Evolutionary conservation across 306 rosid species (phyloP).

Genomic region (Acmispon strigosus): DNA sequence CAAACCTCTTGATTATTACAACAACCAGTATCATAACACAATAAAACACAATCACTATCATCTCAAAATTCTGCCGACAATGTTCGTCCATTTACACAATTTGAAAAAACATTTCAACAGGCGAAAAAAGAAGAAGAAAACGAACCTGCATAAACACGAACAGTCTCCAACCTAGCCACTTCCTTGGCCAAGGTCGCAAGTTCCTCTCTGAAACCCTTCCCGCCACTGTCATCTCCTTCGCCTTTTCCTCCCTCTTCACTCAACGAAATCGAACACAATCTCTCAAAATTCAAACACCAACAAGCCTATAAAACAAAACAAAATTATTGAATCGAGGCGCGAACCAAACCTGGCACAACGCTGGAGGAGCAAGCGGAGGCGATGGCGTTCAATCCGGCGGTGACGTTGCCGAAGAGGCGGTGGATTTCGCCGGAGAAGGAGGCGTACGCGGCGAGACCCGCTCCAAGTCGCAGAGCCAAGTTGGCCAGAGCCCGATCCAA

Average conservation of each 20-base stretch:
- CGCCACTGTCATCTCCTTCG: slow-evolving; percentile 32
- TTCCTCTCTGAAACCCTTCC: slow-evolving; percentile 68
- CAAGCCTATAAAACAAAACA: not conserved
- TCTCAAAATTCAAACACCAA: not conserved
- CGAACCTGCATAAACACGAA: slow-evolving; percentile 79
- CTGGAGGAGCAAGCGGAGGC: slow-evolving; percentile 39
- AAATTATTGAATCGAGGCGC: not conserved
- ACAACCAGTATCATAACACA: not conserved
- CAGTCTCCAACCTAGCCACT: slow-evolving; percentile 77
- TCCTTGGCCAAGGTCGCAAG: slow-evolving; percentile 86
- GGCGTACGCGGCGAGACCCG: slow-evolving; percentile 45
- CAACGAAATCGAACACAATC: slow-evolving; percentile 11
- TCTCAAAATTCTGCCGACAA: not conserved
- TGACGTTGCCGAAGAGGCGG: slow-evolving; percentile 33
- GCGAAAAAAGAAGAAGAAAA: not conserved
- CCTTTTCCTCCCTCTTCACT: slow-evolving; percentile 36
- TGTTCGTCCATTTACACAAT: slow-evolving; percentile 2
- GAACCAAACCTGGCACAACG: slow-evolving; percentile 32
- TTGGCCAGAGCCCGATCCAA: slow-evolving; percentile 53
- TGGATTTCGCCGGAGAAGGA: slow-evolving; percentile 55
- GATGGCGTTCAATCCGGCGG: slow-evolving; percentile 35
- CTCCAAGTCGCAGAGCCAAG: slow-evolving; percentile 55
- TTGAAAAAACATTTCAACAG: not conserved
- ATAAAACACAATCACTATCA: not conserved
- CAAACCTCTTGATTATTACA: not conserved